phyloP scores from a whole-genome alignment of 306 rosid species.

The Fagus crenata region DNA sequence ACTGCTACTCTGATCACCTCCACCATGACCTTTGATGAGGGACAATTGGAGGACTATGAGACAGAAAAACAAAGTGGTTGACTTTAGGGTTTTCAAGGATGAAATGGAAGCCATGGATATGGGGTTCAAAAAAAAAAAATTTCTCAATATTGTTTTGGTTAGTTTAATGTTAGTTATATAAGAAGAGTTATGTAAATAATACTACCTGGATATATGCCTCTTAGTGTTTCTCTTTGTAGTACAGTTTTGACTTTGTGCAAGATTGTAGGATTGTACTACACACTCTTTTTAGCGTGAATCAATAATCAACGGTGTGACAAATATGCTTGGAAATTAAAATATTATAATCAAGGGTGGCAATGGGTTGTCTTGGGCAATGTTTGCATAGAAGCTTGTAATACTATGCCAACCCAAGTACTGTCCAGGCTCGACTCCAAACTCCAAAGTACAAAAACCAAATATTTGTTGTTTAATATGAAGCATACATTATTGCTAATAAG shows the following conservation, averaged over 20 bases:
- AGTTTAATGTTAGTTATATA: neutral
- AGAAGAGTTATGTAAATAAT: neutral
- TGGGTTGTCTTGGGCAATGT: neutral
- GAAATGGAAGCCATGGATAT: conserved; percentile 35
- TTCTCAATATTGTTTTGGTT: neutral
- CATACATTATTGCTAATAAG: no score
- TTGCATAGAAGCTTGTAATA: neutral
- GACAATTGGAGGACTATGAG: conserved; percentile 28
- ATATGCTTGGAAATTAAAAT: neutral
- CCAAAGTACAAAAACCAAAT: no score
- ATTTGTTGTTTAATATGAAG: no score
- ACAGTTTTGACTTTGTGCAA: conserved; percentile 37
- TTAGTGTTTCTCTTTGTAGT: conserved; percentile 20
- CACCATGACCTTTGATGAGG: conserved; percentile 49
- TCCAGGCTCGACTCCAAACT: no score
- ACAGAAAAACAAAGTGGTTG: conserved; percentile 41
- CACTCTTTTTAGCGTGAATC: neutral
- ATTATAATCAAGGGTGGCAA: neutral
- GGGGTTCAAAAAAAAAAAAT: neutral
- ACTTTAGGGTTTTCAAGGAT: conserved; percentile 38
- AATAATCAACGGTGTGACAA: neutral
- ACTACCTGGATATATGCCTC: neutral
- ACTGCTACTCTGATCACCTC: neutral
- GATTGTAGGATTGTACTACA: conserved; percentile 35
- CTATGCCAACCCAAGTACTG: neutral